Base-by-base conservation (phyloP, 2,329 filamentous ascomycete genomes). In the Trichoderma asperellum region DNA sequence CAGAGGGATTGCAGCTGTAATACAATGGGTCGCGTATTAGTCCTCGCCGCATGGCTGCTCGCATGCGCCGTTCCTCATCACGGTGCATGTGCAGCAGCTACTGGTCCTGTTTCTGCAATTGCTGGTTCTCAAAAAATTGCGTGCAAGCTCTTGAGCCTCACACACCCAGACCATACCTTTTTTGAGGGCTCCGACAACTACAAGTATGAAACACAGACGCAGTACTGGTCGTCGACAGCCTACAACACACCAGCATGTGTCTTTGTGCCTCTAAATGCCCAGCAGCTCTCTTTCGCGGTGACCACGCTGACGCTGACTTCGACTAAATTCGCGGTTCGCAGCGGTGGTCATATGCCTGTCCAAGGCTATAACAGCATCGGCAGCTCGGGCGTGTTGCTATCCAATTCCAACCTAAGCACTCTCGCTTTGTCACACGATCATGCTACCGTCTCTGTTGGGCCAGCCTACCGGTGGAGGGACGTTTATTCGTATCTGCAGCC, bases 391-490 rank as follows among this genome's bases (percentile, higher is more conserved):
- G 40, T 43, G 40, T 43, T 43, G 40, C 40, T 43, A 43, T 43
- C 40, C 40, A 43, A 43, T 43, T 43, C 40, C 40, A 43, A 70
- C 27, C 61, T 76, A 16, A 71, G 73, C 49, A 35, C 62, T 27
- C 68, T 74, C 5, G 62, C 69, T 1, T 70, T 74, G 21, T 64
- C 73, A 32, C 57, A 55, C 1, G 62, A 68, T 14, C 78, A 81
- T 53, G 77, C 77, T 1, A 79, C 77, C 2, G 80, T 81, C 6
- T 78, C 76, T 18, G 75, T 86, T 16, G 84, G 84, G 0, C 73
- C 80, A 0, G 85, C 83, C 4, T 78, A 79, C 40, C 75, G 79
- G 11, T 86, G 84, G 84, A 52, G 60, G 2, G 67, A 74, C 2
- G 73, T 76, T 16, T 75, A 73, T 16, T 60, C 70, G 12, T 68